Evolutionary conservation across 2,329 filamentous ascomycete genomes (phyloP).

Genomic region (Alternaria dauci): DNA sequence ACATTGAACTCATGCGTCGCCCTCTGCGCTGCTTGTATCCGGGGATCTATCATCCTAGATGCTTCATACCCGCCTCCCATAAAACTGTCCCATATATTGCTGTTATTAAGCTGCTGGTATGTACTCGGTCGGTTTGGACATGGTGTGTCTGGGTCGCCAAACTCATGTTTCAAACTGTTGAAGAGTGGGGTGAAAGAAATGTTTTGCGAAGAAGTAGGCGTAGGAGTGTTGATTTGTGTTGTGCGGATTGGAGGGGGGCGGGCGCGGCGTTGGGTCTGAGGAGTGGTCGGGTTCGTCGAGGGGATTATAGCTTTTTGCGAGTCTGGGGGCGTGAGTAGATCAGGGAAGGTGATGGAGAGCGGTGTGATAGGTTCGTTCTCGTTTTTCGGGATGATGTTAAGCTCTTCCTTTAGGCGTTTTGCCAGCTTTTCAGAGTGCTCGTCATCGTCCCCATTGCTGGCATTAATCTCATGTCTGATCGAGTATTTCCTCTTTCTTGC

Average conservation of each 20-base stretch:
- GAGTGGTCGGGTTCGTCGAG: background rate
- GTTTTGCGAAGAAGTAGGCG: background rate
- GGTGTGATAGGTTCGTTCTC: background rate
- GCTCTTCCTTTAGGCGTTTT: background rate
- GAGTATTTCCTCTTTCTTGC: constrained; percentile 14
- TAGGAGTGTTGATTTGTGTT: background rate
- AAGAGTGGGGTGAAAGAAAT: constrained; percentile 1
- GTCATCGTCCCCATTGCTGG: background rate
- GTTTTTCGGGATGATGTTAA: background rate
- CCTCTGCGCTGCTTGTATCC: constrained; percentile 6
- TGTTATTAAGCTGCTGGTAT: background rate
- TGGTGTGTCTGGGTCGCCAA: background rate
- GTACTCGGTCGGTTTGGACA: background rate
- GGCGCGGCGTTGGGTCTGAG: background rate
- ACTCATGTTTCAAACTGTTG: background rate
- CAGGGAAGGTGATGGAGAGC: background rate
- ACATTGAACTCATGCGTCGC: constrained; percentile 20
- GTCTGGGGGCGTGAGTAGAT: background rate
- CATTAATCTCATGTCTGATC: background rate
- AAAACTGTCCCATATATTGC: background rate
- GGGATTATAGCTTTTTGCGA: background rate
- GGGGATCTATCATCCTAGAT: background rate
- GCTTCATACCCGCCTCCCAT: background rate
- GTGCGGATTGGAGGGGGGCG: constrained; percentile 8
- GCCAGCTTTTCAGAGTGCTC: background rate